These are phyloP conservation scores for Pyrrhoderma lamaoense DNA, from an alignment of 1,284 basidiomycete species.

Conservation along the genomic window DNA sequence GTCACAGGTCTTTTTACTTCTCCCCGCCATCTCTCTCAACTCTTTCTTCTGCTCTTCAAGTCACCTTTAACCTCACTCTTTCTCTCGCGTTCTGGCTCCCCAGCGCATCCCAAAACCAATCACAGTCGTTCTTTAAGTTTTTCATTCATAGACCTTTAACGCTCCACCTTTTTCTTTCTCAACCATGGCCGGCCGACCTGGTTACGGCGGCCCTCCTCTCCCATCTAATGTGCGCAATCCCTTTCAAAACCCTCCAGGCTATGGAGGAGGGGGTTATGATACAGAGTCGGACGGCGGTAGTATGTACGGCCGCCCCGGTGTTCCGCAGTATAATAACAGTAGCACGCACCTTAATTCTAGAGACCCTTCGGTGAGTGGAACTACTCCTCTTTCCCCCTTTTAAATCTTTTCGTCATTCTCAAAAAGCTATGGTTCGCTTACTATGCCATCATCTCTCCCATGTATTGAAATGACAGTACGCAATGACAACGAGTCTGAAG, in stretches of 20 bases:
- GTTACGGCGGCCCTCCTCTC: conserved; percentile 29
- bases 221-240: conserved; percentile 29
- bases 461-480: conserved; percentile 20
- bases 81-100: background rate
- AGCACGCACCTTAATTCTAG: conserved; percentile 24
- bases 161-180: conserved; percentile 12
- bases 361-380: conserved; percentile 21
- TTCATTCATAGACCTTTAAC: background rate
- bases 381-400: background rate
- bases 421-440: background rate
- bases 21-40: no score
- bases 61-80: background rate
- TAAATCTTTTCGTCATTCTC: background rate
- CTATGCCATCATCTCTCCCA: conserved; percentile 20
- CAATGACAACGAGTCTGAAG: conserved; percentile 32
- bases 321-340: conserved; percentile 7
- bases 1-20: no score
- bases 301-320: conserved; percentile 19
- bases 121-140: background rate
- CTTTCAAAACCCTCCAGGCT: conserved; percentile 19
- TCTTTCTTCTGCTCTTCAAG: no score
- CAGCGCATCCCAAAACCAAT: background rate
- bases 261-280: no score
- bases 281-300: conserved; percentile 13
- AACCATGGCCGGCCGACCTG: conserved; percentile 33